Evolutionary conservation across 331 rosid genomes (phyloP).

Genomic region (Ulmus americana): DNA sequence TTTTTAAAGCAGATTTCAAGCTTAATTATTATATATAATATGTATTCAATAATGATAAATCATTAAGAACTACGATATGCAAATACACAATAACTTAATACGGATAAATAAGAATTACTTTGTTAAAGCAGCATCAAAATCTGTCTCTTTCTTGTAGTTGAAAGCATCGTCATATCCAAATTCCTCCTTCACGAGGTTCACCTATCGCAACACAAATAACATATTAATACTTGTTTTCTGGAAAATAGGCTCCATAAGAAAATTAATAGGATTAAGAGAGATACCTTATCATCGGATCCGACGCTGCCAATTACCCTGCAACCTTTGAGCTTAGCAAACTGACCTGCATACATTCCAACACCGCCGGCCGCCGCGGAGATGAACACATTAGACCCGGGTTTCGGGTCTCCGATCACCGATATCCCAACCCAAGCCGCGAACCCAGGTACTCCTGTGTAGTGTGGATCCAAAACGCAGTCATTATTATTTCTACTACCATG

Average conservation of each 20-base stretch:
- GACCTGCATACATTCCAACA: constrained; percentile 55
- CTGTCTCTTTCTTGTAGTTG: constrained; percentile 50
- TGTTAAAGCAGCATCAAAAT: constrained; percentile 44
- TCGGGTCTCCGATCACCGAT: constrained; percentile 39
- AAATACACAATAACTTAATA: too few relatives aligned
- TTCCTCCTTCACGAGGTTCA: constrained; percentile 48
- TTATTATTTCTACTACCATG: not conserved
- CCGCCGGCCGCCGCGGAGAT: constrained; percentile 61
- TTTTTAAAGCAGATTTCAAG: too few relatives aligned
- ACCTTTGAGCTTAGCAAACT: constrained; percentile 57
- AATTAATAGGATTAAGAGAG: not conserved
- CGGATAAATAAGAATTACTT: too few relatives aligned
- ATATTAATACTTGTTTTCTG: too few relatives aligned
- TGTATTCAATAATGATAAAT: too few relatives aligned
- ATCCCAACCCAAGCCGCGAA: constrained; percentile 65
- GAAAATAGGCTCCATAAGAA: too few relatives aligned
- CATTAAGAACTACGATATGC: too few relatives aligned
- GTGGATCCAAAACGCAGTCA: too few relatives aligned
- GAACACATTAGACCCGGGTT: constrained; percentile 46
- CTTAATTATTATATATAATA: too few relatives aligned
- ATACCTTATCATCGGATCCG: constrained; percentile 52
- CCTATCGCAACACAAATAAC: constrained; percentile 25
- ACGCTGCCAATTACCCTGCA: constrained; percentile 57
- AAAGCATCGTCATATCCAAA: constrained; percentile 62
- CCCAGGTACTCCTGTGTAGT: constrained; percentile 41